Percentiles rank a stretch among this genome's conserved stretches.
Evolutionary conservation across 2,329 filamentous ascomycete genomes (phyloP).

Genomic region (Lasiodiplodia theobromae): DNA sequence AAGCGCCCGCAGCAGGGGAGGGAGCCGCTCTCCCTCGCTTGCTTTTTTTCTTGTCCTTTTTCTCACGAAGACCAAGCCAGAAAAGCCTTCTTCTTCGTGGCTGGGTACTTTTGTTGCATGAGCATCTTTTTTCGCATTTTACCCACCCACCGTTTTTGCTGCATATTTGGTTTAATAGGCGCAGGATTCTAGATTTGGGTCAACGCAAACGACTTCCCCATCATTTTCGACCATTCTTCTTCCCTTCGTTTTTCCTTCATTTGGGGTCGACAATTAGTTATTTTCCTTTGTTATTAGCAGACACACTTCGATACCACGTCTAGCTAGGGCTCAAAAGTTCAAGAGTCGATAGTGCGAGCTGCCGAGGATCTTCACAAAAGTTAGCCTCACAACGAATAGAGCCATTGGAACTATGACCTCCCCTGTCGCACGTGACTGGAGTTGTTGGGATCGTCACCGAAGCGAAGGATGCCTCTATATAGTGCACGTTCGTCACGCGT

Average conservation of each 20-base stretch:
- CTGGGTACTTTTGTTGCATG: constrained; percentile 11
- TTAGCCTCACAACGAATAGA: constrained; percentile 14
- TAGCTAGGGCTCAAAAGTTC: background rate
- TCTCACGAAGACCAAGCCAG: constrained; percentile 1
- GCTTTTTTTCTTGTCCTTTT: constrained; percentile 5
- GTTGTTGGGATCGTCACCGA: background rate
- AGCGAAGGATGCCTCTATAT: background rate
- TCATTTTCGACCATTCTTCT: constrained; percentile 8
- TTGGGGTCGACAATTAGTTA: background rate
- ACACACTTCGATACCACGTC: constrained; percentile 8
- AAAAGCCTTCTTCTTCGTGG: background rate
- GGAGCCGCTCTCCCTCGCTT: background rate
- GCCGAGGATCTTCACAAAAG: background rate
- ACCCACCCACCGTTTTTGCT: constrained; percentile 10
- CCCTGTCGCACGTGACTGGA: background rate
- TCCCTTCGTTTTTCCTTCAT: background rate
- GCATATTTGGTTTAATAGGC: constrained; percentile 26
- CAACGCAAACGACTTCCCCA: constrained; percentile 1
- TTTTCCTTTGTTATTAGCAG: background rate
- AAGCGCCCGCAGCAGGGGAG: background rate
- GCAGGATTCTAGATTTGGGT: constrained; percentile 8
- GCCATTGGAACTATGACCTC: constrained; percentile 1
- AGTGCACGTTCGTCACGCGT: background rate
- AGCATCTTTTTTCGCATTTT: constrained; percentile 1
- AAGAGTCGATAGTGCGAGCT: constrained; percentile 10